Percentiles rank a stretch among this genome's conserved stretches.
phyloP scores from a whole-genome alignment of 2,329 filamentous ascomycete species.

The Penicillium sp. region DNA sequence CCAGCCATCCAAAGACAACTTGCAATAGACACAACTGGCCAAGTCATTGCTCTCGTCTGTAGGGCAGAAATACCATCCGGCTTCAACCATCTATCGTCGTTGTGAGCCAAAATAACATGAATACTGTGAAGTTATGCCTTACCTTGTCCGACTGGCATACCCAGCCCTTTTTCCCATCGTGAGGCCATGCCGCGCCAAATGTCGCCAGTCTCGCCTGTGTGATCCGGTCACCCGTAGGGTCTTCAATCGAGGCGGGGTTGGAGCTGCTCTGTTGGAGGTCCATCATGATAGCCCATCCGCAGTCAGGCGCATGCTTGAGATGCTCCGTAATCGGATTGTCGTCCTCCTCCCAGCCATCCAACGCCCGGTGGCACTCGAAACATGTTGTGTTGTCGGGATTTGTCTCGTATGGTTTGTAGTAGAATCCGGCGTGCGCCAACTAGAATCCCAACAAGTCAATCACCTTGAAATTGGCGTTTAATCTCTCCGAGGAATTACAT shows the following conservation, averaged over 20 bases:
- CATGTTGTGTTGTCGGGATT: slow-evolving; percentile 83
- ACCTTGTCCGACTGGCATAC: slow-evolving; percentile 83
- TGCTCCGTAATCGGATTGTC: slow-evolving; percentile 82
- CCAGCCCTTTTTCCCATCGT: slow-evolving; percentile 81
- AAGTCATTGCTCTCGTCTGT: slow-evolving; percentile 75
- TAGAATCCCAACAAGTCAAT: slow-evolving; percentile 31
- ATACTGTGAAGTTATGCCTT: slow-evolving; percentile 19
- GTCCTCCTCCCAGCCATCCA: slow-evolving; percentile 85
- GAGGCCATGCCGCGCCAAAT: slow-evolving; percentile 77
- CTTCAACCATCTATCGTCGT: slow-evolving; percentile 62
- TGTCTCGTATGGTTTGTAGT: slow-evolving; percentile 65
- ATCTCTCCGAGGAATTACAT: slow-evolving; percentile 16
- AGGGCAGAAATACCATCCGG: slow-evolving; percentile 90
- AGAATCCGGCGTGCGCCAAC: slow-evolving; percentile 87
- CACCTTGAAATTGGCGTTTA: not conserved
- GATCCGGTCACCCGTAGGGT: slow-evolving; percentile 65
- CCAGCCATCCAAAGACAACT: slow-evolving; percentile 85
- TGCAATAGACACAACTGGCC: slow-evolving; percentile 84
- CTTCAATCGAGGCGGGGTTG: slow-evolving; percentile 49
- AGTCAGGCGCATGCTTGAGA: slow-evolving; percentile 68
- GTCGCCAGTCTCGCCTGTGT: slow-evolving; percentile 70
- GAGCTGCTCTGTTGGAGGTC: slow-evolving; percentile 45
- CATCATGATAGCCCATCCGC: slow-evolving; percentile 75
- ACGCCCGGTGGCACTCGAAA: slow-evolving; percentile 71
- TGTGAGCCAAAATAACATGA: slow-evolving; percentile 13